A percentile compares a stretch with the other conserved stretches of the same genome.
Evolutionary conservation across 2,329 filamentous ascomycete genomes (phyloP).

Genomic region (Hypoxylon sp.): DNA sequence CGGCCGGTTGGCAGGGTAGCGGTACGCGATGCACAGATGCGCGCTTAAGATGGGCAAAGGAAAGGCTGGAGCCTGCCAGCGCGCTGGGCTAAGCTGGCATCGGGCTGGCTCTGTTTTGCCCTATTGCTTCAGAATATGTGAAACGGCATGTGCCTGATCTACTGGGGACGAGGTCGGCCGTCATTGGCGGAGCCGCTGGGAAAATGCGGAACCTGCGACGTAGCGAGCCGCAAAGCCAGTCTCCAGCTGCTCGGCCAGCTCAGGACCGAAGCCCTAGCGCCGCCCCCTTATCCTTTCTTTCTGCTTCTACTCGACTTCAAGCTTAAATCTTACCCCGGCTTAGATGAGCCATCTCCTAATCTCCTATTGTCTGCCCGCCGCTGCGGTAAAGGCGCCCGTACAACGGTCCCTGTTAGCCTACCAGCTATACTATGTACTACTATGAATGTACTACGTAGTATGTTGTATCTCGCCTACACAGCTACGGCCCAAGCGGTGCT

Average conservation of each 20-base stretch:
- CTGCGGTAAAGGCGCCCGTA: slow-evolving; percentile 1
- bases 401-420: too few species aligned
- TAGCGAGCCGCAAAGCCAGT: slow-evolving; percentile 46
- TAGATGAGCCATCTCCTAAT: background rate
- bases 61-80: too few species aligned
- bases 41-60: too few species aligned
- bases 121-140: slow-evolving; percentile 52
- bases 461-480: too few species aligned
- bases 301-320: slow-evolving; percentile 21
- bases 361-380: slow-evolving; percentile 2
- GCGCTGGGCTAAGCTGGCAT: too few species aligned
- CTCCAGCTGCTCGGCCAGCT: slow-evolving; percentile 27
- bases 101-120: too few species aligned
- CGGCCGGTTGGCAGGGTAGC: background rate
- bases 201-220: slow-evolving; percentile 44
- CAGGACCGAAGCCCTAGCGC: slow-evolving; percentile 29
- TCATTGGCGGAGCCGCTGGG: slow-evolving; percentile 37
- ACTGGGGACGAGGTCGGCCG: slow-evolving; percentile 12
- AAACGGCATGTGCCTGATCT: slow-evolving; percentile 50
- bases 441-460: too few species aligned
- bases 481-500: slow-evolving; percentile 16
- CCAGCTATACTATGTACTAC: too few species aligned
- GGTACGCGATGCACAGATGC: slow-evolving; percentile 34
- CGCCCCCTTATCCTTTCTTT: slow-evolving; percentile 17
- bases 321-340: slow-evolving; percentile 19